phyloP scores from a whole-genome alignment of 1,139 yeast genomes.

The Diutina rugosa region DNA sequence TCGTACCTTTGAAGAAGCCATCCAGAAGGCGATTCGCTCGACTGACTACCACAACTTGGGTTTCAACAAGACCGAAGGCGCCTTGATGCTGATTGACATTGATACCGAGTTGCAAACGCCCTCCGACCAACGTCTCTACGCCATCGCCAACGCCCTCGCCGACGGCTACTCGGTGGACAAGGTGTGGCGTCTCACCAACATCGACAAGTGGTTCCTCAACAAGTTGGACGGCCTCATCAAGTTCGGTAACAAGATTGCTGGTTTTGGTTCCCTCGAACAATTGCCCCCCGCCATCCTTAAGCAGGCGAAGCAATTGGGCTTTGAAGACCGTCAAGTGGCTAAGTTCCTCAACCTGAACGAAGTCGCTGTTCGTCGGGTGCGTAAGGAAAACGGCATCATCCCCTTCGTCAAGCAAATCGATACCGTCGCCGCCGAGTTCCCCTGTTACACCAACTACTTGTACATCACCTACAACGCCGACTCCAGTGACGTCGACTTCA shows the following conservation, averaged over 20 bases:
- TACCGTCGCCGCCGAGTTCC: constrained; percentile 98
- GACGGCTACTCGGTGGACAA: constrained; percentile 85
- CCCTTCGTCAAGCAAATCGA: constrained; percentile 97
- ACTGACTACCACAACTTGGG: constrained; percentile 93
- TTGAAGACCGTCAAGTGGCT: constrained; percentile 95
- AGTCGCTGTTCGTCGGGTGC: constrained; percentile 80
- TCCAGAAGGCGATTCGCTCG: constrained; percentile 94
- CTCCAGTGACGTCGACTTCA: constrained; percentile 70
- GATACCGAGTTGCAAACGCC: constrained; percentile 91
- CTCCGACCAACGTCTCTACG: constrained; percentile 91
- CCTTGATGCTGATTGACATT: constrained; percentile 78
- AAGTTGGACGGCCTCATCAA: constrained; percentile 63
- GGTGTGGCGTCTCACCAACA: constrained; percentile 84
- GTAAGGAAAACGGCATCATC: constrained; percentile 77
- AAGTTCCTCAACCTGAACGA: constrained; percentile 82
- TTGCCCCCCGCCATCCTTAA: constrained; percentile 50
- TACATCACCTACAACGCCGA: constrained; percentile 94
- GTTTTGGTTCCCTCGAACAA: constrained; percentile 46
- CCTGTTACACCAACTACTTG: constrained; percentile 89
- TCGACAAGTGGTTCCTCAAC: constrained; percentile 94
- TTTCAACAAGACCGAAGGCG: constrained; percentile 68
- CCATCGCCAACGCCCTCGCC: constrained; percentile 84
- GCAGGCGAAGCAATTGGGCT: constrained; percentile 93
- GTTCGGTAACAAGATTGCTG: constrained; percentile 51
- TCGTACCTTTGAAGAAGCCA: constrained; percentile 94